A percentile compares a stretch with the other conserved stretches of the same genome.
These are phyloP conservation scores for Artemisia tridentata DNA, from an alignment of 129 eudicot genomes.

Conservation along the genomic window DNA sequence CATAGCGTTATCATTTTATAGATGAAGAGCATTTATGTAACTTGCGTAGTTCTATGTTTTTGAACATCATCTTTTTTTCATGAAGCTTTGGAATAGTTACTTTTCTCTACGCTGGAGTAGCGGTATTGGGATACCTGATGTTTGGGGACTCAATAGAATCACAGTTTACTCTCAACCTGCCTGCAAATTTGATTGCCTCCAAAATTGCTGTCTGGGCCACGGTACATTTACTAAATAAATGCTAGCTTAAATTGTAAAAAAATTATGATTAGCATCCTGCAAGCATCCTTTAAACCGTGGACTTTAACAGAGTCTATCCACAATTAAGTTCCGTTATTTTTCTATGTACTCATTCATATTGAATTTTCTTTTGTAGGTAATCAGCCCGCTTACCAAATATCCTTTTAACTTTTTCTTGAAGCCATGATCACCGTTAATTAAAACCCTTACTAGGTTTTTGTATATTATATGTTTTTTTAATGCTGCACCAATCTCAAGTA, in stretches of 20 bases:
- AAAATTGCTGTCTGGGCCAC: constrained; percentile 92
- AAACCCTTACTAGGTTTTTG: neutral
- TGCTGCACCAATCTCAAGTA: too few relatives aligned
- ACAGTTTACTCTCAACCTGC: constrained; percentile 87
- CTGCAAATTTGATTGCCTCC: constrained; percentile 63
- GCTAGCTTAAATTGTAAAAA: too few relatives aligned
- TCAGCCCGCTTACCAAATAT: constrained; percentile 93
- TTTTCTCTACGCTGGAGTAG: constrained; percentile 67
- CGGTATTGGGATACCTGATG: constrained; percentile 68
- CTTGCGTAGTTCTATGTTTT: constrained; percentile 1
- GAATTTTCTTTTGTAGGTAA: constrained; percentile 55
- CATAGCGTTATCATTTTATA: neutral
- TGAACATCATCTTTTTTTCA: neutral
- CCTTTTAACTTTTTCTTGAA: constrained; percentile 41
- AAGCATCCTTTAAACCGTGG: neutral
- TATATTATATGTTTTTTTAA: neutral
- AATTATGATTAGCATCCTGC: neutral
- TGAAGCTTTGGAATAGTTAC: constrained; percentile 77
- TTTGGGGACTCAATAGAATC: constrained; percentile 76
- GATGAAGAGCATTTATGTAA: neutral
- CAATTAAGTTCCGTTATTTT: neutral
- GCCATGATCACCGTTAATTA: neutral
- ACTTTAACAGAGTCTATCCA: neutral
- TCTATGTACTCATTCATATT: constrained; percentile 17
- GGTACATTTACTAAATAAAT: constrained; percentile 36